phyloP scores from a whole-genome alignment of 2,329 filamentous ascomycete species.

The Ophiostoma himal-ulmi region DNA sequence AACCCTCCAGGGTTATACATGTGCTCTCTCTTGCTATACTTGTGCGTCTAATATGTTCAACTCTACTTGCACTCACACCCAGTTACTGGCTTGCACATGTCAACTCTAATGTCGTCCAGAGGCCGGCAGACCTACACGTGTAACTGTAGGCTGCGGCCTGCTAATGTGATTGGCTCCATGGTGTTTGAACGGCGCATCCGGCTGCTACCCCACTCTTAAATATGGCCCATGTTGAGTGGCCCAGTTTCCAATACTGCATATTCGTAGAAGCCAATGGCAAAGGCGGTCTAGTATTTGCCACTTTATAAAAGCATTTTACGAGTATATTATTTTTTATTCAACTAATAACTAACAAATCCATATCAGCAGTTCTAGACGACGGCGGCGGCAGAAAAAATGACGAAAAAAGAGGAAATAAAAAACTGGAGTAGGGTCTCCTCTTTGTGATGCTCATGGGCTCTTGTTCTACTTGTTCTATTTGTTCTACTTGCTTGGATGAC shows the following conservation, averaged over 20 bases:
- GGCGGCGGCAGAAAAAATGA: not conserved
- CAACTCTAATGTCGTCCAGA: not conserved
- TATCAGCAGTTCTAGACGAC: not conserved
- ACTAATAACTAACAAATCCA: not conserved
- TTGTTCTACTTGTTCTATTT: not conserved
- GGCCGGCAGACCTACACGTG: not conserved
- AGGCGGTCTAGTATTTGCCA: constrained; percentile 3
- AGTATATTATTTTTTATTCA: not conserved
- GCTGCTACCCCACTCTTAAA: not conserved
- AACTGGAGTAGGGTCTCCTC: not conserved
- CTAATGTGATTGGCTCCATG: not conserved
- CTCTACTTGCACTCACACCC: not conserved
- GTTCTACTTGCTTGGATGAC: not conserved
- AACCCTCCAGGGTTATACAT: not conserved
- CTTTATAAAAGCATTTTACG: not conserved
- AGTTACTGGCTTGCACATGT: not conserved
- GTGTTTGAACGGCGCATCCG: not conserved
- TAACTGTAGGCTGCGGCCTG: not conserved
- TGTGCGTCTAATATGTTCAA: not conserved
- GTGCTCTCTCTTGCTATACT: not conserved
- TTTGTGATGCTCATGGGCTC: not conserved
- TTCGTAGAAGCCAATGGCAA: not conserved
- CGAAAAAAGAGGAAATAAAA: not conserved
- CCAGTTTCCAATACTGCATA: not conserved
- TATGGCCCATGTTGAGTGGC: not conserved